Conservation (phyloP, 106 monocot species). For the Allium sativum region DNA sequence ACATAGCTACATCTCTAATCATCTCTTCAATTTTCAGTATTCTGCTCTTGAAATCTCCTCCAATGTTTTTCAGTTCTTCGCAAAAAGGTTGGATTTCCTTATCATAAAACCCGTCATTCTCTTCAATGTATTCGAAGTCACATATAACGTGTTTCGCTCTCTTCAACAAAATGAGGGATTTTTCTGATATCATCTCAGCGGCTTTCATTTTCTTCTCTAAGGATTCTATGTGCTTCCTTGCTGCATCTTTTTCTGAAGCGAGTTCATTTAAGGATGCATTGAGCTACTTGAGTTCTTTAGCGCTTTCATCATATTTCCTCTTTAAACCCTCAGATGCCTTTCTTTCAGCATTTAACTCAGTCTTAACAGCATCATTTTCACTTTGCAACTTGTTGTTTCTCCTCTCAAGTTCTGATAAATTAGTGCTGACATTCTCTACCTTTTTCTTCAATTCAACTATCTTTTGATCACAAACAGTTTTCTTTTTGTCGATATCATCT, state of each 20-base stretch:
- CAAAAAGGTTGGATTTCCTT: slow-evolving; percentile 1
- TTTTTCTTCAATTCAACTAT: not conserved
- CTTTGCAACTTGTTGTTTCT: slow-evolving; percentile 3
- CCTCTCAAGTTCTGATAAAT: not conserved
- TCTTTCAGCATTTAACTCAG: not conserved
- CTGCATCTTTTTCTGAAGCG: not conserved
- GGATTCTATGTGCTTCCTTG: not conserved
- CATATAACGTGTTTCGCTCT: not conserved
- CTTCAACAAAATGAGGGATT: not conserved
- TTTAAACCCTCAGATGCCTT: slow-evolving; percentile 14
- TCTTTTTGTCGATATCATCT: not conserved
- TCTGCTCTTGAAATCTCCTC: slow-evolving; percentile 1
- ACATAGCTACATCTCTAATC: slow-evolving; percentile 14
- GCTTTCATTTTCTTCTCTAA: slow-evolving; percentile 1
- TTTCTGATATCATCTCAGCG: not conserved
- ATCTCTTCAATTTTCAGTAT: slow-evolving; percentile 12
- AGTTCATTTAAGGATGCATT: not conserved
- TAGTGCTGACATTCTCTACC: not conserved
- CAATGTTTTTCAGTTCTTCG: slow-evolving; percentile 7
- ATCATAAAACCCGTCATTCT: not conserved
- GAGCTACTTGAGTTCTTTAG: slow-evolving; percentile 9
- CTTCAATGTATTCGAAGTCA: not conserved
- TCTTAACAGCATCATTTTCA: slow-evolving; percentile 6
- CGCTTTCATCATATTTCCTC: slow-evolving; percentile 13
- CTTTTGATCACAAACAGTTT: not conserved